These are phyloP conservation scores for Termitomyces sp. DNA, from an alignment of 768 basidiomycete species.

Conservation along the genomic window DNA sequence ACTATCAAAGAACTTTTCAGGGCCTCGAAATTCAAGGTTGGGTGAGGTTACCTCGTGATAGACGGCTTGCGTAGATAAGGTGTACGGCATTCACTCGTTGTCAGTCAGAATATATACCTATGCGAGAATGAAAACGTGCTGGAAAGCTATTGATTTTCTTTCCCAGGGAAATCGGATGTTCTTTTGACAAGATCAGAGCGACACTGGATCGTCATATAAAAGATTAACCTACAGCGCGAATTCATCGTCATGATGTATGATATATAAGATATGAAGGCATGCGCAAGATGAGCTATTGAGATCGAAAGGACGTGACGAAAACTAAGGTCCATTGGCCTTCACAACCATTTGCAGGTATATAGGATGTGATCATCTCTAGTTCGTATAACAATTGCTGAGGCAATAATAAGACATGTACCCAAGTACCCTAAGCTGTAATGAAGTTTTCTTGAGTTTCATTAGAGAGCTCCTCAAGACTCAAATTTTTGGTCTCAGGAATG, in stretches of 20 bases:
- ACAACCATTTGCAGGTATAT: neutral
- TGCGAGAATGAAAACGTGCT: too few species aligned
- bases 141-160: too few species aligned
- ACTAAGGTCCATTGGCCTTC: neutral
- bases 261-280: neutral
- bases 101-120: too few species aligned
- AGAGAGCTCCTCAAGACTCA: slow-evolving; percentile 65
- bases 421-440: slow-evolving; percentile 27
- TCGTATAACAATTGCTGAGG: neutral
- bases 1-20: too few species aligned
- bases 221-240: too few species aligned
- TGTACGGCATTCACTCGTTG: too few species aligned
- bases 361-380: neutral
- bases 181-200: too few species aligned
- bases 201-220: too few species aligned
- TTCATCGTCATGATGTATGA: neutral
- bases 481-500: slow-evolving; percentile 72
- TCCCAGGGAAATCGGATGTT: too few species aligned
- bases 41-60: too few species aligned
- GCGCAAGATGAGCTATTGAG: neutral
- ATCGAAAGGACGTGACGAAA: neutral
- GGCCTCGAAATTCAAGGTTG: too few species aligned
- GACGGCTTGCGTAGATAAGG: too few species aligned
- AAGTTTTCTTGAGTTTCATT: slow-evolving; percentile 66
- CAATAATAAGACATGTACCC: neutral